Evolutionary conservation across 306 rosid genomes (phyloP), one percentile per base, ranked within the genome.

Genomic region (Herpetospermum pedunculosum): DNA sequence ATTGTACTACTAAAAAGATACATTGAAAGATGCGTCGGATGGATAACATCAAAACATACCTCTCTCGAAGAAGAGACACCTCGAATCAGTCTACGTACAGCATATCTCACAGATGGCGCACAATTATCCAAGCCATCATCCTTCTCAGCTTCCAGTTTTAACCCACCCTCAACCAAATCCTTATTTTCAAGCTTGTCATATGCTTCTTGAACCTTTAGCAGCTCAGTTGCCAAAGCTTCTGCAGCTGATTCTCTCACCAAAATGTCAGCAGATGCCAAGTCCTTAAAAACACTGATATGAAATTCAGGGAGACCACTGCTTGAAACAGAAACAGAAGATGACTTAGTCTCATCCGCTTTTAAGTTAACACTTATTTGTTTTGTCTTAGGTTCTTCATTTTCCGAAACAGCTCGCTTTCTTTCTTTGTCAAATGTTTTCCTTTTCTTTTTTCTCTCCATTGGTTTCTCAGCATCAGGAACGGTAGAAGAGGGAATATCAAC

Each of bases 31-130:
- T 43, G 53, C 73, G 14, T 14, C 7, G 3, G 38, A 44, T 23
- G 15, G 4, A 68, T 41, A 9, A 44, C 37, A 69, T 38, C 19
- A 10, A 34, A 50, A 32, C 77, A 60, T 52, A 92, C 97, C 96
- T 89, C 96, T 85, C 99, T 89, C 0, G 99, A 89, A 0, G 99
- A 94, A 76, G 99, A 94, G 48, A 91, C 96, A 55, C 99, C 97
- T 3, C 99, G 96, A 58, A 94, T 83, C 69, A 94, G 91, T 72
- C 99, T 83, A 1, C 97, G 91, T 37, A 94, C 57, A 6, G 99
- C 99, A 80, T 94, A 94, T 84, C 88, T 83, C 74, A 94, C 87
- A n/a, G 99, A 94, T 10, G 99, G 96, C 0, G 99, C 99, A 82
- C 96, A 94, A 29, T 84, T 83, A 19, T 94, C 90, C 82, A 94